These are phyloP conservation scores for Epichloe uncinata DNA, from an alignment of 2,329 filamentous ascomycete genomes.

Conservation along the genomic window DNA sequence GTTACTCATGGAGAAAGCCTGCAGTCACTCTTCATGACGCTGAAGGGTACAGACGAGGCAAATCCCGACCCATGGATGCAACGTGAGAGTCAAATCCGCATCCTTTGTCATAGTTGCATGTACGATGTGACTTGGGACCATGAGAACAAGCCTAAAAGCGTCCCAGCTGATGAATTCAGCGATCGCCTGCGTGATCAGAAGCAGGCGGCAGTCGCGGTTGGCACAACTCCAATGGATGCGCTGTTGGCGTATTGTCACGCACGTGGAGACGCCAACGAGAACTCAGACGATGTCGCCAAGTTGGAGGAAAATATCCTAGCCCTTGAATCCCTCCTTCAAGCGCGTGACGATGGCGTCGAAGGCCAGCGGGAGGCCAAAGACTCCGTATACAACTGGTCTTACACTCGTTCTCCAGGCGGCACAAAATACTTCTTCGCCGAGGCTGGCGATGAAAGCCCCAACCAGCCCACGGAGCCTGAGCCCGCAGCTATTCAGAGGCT, in stretches of 20 bases:
- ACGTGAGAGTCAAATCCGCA: too few relatives aligned
- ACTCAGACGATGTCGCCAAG: neutral
- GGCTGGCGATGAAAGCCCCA: too few relatives aligned
- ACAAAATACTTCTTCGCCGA: too few relatives aligned
- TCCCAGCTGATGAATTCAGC: too few relatives aligned
- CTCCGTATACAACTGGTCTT: neutral
- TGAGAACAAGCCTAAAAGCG: too few relatives aligned
- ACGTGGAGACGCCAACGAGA: neutral
- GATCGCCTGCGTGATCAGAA: too few relatives aligned
- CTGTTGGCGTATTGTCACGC: slow-evolving; percentile 19
- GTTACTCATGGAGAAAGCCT: slow-evolving; percentile 8
- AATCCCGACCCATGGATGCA: neutral
- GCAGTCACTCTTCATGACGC: slow-evolving; percentile 11
- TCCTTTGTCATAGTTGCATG: too few relatives aligned
- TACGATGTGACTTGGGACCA: too few relatives aligned
- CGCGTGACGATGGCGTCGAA: slow-evolving; percentile 20
- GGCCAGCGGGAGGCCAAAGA: slow-evolving; percentile 17
- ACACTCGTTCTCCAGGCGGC: too few relatives aligned
- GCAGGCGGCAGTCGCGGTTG: slow-evolving; percentile 11
- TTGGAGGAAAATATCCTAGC: slow-evolving; percentile 16
- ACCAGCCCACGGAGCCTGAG: too few relatives aligned
- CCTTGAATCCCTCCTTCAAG: slow-evolving; percentile 15
- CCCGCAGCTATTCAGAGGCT: too few relatives aligned
- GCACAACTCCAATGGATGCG: slow-evolving; percentile 26
- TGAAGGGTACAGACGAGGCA: slow-evolving; percentile 3